Percentiles rank a stretch among this genome's conserved stretches.
Conservation (phyloP, 139 green algal genomes). For the Micromonas commoda region DNA sequence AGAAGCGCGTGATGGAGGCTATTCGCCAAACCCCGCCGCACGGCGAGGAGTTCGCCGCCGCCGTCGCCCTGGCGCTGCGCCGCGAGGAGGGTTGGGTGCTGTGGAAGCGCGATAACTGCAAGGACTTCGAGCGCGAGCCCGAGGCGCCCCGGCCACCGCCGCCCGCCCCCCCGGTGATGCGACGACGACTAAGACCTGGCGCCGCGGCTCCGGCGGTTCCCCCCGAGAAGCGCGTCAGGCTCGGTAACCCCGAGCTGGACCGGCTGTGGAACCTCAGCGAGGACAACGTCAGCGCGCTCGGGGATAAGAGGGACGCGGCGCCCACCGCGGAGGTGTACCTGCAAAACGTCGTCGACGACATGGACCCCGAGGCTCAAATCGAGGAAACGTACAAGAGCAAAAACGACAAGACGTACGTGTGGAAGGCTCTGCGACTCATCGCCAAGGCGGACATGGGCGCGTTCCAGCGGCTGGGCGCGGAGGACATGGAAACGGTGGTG, state of each 20-base stretch:
- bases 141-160: neutral
- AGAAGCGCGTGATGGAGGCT: neutral
- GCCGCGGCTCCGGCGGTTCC: neutral
- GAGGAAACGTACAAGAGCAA: slow-evolving; percentile 28
- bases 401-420: slow-evolving; percentile 28
- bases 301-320: neutral
- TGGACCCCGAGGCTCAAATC: slow-evolving; percentile 31
- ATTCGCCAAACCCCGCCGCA: neutral
- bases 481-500: slow-evolving; percentile 8
- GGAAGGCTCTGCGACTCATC: slow-evolving; percentile 28
- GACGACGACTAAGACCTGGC: neutral
- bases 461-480: neutral
- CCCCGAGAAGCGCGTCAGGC: neutral
- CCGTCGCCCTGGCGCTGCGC: neutral
- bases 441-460: neutral
- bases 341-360: slow-evolving; percentile 6
- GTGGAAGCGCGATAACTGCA: neutral
- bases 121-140: neutral
- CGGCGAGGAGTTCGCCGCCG: neutral
- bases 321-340: slow-evolving; percentile 6
- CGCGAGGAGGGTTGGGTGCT: neutral
- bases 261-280: slow-evolving; percentile 11
- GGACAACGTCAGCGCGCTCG: neutral
- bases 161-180: neutral
- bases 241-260: neutral